phyloP scores from a whole-genome alignment of 768 basidiomycete genomes.

The Epithele typhae region DNA sequence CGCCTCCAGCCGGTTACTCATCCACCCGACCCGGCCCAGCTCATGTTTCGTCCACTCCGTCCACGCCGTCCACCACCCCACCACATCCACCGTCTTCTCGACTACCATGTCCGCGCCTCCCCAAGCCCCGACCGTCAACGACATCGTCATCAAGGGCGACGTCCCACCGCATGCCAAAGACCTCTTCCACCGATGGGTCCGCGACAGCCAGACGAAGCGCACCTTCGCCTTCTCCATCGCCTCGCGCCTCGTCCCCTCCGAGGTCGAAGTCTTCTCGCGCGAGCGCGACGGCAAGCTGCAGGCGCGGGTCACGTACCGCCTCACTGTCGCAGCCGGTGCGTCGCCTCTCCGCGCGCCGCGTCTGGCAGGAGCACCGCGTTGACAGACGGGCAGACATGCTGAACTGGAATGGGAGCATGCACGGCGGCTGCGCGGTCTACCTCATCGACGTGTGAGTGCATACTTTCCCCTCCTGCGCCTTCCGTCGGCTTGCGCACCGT shows the following conservation, averaged over 20 bases:
- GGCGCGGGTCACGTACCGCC: neutral
- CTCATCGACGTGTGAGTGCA: conserved; percentile 16
- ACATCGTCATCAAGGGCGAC: no score
- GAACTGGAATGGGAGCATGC: conserved; percentile 10
- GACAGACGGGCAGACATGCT: conserved; percentile 18
- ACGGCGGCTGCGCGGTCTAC: conserved; percentile 17
- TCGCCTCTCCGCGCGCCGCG: no score
- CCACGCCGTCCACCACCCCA: no score
- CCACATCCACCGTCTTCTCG: no score
- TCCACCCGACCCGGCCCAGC: no score
- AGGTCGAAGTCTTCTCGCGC: neutral
- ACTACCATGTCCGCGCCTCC: no score
- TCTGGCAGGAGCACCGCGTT: no score
- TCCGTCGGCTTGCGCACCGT: neutral
- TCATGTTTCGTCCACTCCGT: no score
- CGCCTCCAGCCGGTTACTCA: no score
- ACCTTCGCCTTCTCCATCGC: neutral
- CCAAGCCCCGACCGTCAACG: no score
- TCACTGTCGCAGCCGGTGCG: neutral
- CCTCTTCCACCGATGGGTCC: no score
- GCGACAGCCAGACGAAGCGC: neutral
- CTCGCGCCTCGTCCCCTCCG: neutral
- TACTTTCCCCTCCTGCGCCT: neutral
- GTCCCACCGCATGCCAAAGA: no score
- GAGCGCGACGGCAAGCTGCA: neutral